Conservation (phyloP, 768 basidiomycete genomes). For the Hypsizygus marmoreus region DNA sequence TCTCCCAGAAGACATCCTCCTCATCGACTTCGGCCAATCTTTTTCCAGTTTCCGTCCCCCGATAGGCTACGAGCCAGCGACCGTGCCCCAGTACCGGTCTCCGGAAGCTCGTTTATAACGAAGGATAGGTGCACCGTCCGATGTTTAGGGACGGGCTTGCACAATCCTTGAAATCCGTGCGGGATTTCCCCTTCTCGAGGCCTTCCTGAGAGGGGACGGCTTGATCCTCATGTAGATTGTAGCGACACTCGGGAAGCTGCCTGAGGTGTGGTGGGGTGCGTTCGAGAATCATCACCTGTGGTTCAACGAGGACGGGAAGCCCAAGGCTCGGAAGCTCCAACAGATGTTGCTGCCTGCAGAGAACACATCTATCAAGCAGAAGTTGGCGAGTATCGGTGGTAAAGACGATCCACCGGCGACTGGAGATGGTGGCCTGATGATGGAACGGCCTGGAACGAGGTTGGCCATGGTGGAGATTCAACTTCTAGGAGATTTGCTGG, state of each 20-base stretch:
- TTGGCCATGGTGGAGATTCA: conserved; percentile 32
- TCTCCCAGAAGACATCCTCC: conserved; percentile 32
- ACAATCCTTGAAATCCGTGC: conserved; percentile 44
- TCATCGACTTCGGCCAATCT: conserved; percentile 43
- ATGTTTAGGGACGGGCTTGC: conserved; percentile 45
- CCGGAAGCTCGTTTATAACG: conserved; percentile 40
- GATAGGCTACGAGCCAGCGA: conserved; percentile 30
- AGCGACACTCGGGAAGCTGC: conserved; percentile 38
- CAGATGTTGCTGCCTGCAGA: conserved; percentile 22
- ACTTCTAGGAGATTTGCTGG: conserved; percentile 38
- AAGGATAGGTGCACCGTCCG: conserved; percentile 24
- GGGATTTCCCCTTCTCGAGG: conserved; percentile 40
- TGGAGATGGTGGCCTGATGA: conserved; percentile 33
- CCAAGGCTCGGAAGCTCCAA: conserved; percentile 27
- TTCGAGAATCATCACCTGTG: conserved; percentile 30
- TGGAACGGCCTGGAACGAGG: conserved; percentile 28
- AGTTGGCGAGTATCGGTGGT: conserved; percentile 30
- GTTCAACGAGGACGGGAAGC: conserved; percentile 39
- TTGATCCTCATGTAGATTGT: conserved; percentile 36
- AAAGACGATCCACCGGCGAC: conserved; percentile 24
- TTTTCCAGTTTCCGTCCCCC: conserved; percentile 25
- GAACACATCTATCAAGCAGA: conserved; percentile 28
- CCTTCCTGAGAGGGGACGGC: conserved; percentile 31
- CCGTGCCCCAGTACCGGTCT: conserved; percentile 31
- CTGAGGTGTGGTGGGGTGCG: conserved; percentile 42